Base-by-base conservation (phyloP, 2,329 filamentous ascomycete species). In the Coniochaeta prunicola region DNA sequence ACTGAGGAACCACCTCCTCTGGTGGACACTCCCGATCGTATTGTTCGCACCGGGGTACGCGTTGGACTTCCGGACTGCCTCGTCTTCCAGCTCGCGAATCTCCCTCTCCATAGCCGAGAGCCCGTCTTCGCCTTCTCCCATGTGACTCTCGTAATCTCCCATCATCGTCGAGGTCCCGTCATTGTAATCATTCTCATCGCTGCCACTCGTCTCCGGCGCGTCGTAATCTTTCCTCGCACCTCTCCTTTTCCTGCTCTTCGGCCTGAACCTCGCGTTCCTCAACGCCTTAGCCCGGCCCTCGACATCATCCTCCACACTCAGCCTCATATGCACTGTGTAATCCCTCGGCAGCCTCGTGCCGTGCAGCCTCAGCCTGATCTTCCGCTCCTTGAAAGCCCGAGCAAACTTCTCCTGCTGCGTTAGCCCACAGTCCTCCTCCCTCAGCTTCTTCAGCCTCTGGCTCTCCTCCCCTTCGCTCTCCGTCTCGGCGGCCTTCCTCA, bases 21-120 rank as follows among this genome's bases (percentile, higher is more conserved):
- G 86, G 64, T 90, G 81, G 4, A 90, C 74, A 38, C 86, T 89
- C 6, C 81, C 83, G 42, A 90, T 85, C 2, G 77, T 81, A 65
- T 90, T 90, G 1, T 66, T 76, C 0, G 88, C 84, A 5, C 87
- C 87, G 0, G 80, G 73, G 65, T 90, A 90, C 4, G 87, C 85
- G 64, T 90, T 90, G 6, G 79, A 83, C 2, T 68, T 68, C 8
- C 83, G 80, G 26, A 87, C 80, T 30, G 80, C 71, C 40, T 80
- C 77, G 60, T 85, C 79, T 59, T 82, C 75, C 9, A 77, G 67
- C 64, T 81, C 76, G 5, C 70, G 71, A 28, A 76, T 64, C 65
- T 78, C 76, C 36, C 68, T 68, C 57, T 77, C 74, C 63, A 73
- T 70, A 2, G 69, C 68, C 8, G 76, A 75, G 2, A 71, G 56